Conservation (phyloP, 441 rosid species). For the Croton setiger region DNA sequence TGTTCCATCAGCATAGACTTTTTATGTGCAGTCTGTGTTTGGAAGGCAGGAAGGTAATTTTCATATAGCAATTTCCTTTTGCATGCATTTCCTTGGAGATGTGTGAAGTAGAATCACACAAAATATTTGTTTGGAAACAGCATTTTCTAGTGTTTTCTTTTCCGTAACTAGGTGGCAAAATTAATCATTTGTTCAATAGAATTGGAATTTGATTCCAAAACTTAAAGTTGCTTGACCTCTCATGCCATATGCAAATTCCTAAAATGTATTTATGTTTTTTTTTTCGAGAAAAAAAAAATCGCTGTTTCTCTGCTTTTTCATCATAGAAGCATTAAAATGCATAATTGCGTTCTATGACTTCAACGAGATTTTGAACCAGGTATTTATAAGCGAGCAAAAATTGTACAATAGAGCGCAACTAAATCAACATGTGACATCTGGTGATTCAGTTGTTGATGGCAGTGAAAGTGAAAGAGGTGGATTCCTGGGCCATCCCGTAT, state of each 20-base stretch:
- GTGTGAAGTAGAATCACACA: background rate
- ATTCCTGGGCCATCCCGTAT: slow-evolving; percentile 75
- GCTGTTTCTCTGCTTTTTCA: background rate
- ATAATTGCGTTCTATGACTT: slow-evolving; percentile 17
- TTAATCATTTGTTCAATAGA: background rate
- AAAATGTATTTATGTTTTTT: background rate
- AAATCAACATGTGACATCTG: slow-evolving; percentile 67
- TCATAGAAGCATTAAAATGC: background rate
- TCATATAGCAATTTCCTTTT: background rate
- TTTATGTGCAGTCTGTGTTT: slow-evolving; percentile 65
- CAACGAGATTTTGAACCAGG: slow-evolving; percentile 33
- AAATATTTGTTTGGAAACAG: background rate
- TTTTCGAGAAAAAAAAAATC: background rate
- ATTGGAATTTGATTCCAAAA: background rate
- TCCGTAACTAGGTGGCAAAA: background rate
- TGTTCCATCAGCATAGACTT: slow-evolving; percentile 60
- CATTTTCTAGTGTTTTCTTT: background rate
- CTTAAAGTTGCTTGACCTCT: background rate
- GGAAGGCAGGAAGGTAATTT: slow-evolving; percentile 75
- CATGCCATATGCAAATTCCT: background rate
- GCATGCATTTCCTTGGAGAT: background rate
- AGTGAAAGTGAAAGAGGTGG: slow-evolving; percentile 88
- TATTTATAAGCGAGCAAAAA: slow-evolving; percentile 81
- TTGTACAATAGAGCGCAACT: slow-evolving; percentile 58
- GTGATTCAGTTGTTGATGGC: slow-evolving; percentile 83